phyloP scores from a whole-genome alignment of 768 basidiomycete species.

The Coprinopsis marcescibilis region DNA sequence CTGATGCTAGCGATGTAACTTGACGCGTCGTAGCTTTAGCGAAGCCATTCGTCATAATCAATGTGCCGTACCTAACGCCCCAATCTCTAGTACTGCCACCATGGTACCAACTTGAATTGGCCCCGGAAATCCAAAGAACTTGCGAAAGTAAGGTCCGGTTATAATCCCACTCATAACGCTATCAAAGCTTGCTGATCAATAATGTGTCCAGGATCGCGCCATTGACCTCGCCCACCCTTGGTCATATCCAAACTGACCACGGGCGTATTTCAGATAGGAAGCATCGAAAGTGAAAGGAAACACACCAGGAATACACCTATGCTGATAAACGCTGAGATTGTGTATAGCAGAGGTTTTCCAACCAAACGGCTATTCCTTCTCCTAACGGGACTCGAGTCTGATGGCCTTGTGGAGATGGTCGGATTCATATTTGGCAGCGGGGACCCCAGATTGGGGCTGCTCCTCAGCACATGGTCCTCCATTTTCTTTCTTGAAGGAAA shows the following conservation, averaged over 20 bases:
- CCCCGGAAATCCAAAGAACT: conserved; percentile 76
- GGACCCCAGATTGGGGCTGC: too few species aligned
- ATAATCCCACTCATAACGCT: conserved; percentile 93
- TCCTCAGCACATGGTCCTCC: too few species aligned
- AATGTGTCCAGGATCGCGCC: too few species aligned
- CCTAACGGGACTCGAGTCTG: not conserved
- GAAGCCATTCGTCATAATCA: not conserved
- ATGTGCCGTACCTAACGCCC: conserved; percentile 70
- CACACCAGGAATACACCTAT: conserved; percentile 81
- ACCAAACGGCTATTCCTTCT: conserved; percentile 49
- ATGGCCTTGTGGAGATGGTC: not conserved
- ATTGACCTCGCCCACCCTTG: conserved; percentile 53
- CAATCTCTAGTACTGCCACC: conserved; percentile 92
- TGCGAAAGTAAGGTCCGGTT: conserved; percentile 76
- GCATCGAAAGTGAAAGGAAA: not conserved
- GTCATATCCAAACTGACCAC: conserved; percentile 71
- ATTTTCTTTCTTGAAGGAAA: too few species aligned
- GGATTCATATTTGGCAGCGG: too few species aligned
- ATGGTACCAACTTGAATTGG: conserved; percentile 81
- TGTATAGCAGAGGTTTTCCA: conserved; percentile 72
- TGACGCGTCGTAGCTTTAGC: conserved; percentile 5
- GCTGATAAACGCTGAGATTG: conserved; percentile 76
- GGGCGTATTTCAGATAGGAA: not conserved
- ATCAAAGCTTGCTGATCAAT: conserved; percentile 11
- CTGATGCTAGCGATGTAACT: conserved; percentile 90